A percentile compares a stretch with the other conserved stretches of the same genome.
Evolutionary conservation across 768 basidiomycete species (phyloP).

Genomic region (Lactifluus hygrophoroides): DNA sequence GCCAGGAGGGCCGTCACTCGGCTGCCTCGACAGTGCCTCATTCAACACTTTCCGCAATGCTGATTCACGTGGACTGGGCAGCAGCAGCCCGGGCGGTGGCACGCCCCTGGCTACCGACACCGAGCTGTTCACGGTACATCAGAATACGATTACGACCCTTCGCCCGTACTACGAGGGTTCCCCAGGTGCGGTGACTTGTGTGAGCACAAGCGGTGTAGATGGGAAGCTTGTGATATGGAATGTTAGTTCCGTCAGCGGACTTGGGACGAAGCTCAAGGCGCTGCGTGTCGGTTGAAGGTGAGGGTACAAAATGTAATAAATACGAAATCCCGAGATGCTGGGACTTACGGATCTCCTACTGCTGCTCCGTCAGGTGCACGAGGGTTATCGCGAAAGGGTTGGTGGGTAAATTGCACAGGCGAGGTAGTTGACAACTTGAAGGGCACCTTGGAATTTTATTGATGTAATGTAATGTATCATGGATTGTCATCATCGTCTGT

Average conservation of each 20-base stretch:
- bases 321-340: background rate
- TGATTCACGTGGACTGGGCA: constrained; percentile 59
- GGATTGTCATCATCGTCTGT: too few relatives aligned
- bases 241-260: constrained; percentile 45
- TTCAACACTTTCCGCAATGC: constrained; percentile 93
- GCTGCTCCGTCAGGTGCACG: constrained; percentile 10
- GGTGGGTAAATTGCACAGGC: background rate
- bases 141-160: constrained; percentile 96
- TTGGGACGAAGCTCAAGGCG: constrained; percentile 42
- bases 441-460: too few relatives aligned
- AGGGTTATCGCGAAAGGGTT: constrained; percentile 6
- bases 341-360: constrained; percentile 7
- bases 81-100: constrained; percentile 28
- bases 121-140: constrained; percentile 84
- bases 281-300: constrained; percentile 24
- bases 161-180: constrained; percentile 61
- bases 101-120: constrained; percentile 41
- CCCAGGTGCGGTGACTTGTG: constrained; percentile 53
- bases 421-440: background rate
- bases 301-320: constrained; percentile 12
- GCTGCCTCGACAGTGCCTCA: constrained; percentile 80
- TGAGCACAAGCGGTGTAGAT: constrained; percentile 92
- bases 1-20: constrained; percentile 38
- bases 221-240: constrained; percentile 91
- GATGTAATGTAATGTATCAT: too few relatives aligned